Evolutionary conservation across 2,329 filamentous ascomycete genomes (phyloP), one percentile per base, ranked within the genome.

Genomic region (Trichoderma hamatum): DNA sequence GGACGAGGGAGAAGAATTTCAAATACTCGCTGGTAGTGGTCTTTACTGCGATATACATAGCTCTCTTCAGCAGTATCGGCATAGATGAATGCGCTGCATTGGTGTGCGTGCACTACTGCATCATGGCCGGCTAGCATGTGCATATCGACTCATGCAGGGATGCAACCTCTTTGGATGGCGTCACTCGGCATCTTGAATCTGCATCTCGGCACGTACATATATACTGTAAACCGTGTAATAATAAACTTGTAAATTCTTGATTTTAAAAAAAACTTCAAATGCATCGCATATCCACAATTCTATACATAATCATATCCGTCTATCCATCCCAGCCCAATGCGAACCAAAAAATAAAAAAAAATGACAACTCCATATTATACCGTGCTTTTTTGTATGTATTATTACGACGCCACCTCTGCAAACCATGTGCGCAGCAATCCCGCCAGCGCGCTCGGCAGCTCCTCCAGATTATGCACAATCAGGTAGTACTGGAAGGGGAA

Each of bases 401-500:
- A 26, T 24, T 73, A 82, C 6, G 82, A 78, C 73, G 85, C 85
- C 13, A 90, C 88, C 79, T 90, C 88, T 0, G 92, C 90, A 84
- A 99, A 97, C 96, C 96, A 99, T 73, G 96, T 96, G 81, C 95
- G 91, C 82, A 99, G 81, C 73, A 97, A 86, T 32, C 92, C 92
- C 16, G 94, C 92, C 80, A 99, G 80, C 54, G 97, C 94, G 39
- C 89, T 90, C 5, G 96, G 96, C 76, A 99, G 84, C 80, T 99
- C 96, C 75, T 91, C 90, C 59, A 99, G 89, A 82, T 98, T 89
- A 73, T 95, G 90, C 69, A 99, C 96, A 73, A 99, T 93, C 68
- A 99, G 82, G 78, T 98, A 99, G 82, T 97, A 99, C 78, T 92
- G 90, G 82, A 99, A 99, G 0, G 96, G 96, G 80, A 99, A 99